phyloP scores from a whole-genome alignment of 768 basidiomycete species.

The Boletus huronensis region DNA sequence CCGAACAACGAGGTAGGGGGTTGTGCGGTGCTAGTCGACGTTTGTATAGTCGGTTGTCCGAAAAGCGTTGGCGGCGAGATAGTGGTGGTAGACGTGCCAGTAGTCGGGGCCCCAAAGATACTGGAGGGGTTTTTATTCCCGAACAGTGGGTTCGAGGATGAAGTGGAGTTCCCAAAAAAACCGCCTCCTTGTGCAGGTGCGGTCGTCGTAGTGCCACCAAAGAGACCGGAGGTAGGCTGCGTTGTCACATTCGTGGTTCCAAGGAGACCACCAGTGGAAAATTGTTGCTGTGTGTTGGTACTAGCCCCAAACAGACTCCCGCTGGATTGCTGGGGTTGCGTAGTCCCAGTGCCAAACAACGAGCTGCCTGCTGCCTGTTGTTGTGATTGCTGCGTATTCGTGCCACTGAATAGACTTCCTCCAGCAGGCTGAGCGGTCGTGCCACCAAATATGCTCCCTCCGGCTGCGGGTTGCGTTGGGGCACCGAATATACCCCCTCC shows the following conservation, averaged over 20 bases:
- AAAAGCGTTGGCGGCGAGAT: constrained; percentile 32
- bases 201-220: constrained; percentile 24
- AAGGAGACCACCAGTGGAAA: constrained; percentile 23
- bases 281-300: constrained; percentile 20
- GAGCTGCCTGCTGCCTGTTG: constrained; percentile 13
- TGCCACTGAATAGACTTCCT: constrained; percentile 24
- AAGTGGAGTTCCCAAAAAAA: constrained; percentile 26
- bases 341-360: constrained; percentile 21
- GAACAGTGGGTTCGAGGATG: constrained; percentile 34
- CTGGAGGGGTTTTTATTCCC: constrained; percentile 33
- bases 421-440: constrained; percentile 21
- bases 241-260: constrained; percentile 18
- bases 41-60: constrained; percentile 23
- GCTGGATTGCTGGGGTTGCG: constrained; percentile 21
- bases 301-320: constrained; percentile 18
- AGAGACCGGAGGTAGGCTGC: constrained; percentile 24
- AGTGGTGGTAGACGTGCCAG: constrained; percentile 6
- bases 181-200: constrained; percentile 20
- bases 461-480: constrained; percentile 16
- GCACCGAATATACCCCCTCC: constrained; percentile 23
- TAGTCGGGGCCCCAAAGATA: constrained; percentile 29
- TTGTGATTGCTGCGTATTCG: constrained; percentile 16
- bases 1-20: constrained; percentile 20
- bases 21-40: constrained; percentile 10
- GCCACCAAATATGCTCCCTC: constrained; percentile 21